A percentile compares a stretch with the other conserved stretches of the same genome.
Conservation (phyloP, 2,329 filamentous ascomycete species). For the Huntiella decipiens region DNA sequence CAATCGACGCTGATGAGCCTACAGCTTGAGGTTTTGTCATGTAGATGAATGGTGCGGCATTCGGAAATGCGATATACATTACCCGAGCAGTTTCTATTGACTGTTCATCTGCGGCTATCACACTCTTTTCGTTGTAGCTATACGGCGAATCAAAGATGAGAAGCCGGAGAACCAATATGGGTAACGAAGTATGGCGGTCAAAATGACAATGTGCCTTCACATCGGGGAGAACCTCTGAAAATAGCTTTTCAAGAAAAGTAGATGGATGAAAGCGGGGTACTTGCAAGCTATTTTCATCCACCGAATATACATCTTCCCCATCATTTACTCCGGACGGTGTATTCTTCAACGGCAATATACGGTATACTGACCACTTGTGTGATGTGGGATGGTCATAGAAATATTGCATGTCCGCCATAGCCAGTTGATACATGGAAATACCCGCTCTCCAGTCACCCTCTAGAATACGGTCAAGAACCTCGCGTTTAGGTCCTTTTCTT, state of each 20-base stretch:
- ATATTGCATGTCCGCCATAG: conserved; percentile 49
- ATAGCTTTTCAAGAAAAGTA: conserved; percentile 59
- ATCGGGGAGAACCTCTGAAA: conserved; percentile 54
- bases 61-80: conserved; percentile 66
- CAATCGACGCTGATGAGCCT: conserved; percentile 24
- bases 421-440: conserved; percentile 44
- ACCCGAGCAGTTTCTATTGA: conserved; percentile 34
- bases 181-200: conserved; percentile 47
- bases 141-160: conserved; percentile 70
- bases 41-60: conserved; percentile 60
- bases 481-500: conserved; percentile 40
- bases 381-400: conserved; percentile 45
- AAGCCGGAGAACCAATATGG: conserved; percentile 56
- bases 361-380: conserved; percentile 45
- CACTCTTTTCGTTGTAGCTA: conserved; percentile 13
- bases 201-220: conserved; percentile 74
- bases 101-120: not conserved
- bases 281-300: conserved; percentile 27
- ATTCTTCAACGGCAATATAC: conserved; percentile 32
- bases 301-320: conserved; percentile 15
- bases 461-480: conserved; percentile 42
- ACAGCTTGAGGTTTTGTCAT: conserved; percentile 32
- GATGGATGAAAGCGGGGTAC: conserved; percentile 62
- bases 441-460: conserved; percentile 53
- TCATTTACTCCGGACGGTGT: conserved; percentile 15